These are phyloP conservation scores for Santalum album DNA, from an alignment of 164 flowering plant genomes.

Conservation along the genomic window DNA sequence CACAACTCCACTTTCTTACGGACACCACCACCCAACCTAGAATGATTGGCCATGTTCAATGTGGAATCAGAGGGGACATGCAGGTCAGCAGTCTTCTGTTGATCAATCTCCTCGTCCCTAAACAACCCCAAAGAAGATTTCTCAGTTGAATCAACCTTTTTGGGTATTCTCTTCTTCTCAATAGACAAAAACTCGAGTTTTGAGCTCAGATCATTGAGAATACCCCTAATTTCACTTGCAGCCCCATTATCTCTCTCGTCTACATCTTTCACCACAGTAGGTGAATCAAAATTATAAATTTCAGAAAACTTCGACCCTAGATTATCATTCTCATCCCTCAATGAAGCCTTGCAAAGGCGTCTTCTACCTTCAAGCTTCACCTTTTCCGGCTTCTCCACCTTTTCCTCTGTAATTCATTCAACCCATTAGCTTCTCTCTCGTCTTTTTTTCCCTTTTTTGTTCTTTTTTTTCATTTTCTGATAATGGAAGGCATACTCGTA, in stretches of 20 bases:
- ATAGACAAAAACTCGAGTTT: slow-evolving; percentile 61
- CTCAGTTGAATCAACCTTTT: slow-evolving; percentile 5
- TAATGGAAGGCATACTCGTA: too few relatives aligned
- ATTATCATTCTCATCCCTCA: slow-evolving; percentile 4
- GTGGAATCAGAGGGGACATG: too few relatives aligned
- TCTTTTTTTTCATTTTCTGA: too few relatives aligned
- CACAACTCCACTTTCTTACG: not conserved
- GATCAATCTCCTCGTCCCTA: slow-evolving; percentile 5
- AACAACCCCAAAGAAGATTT: slow-evolving; percentile 6
- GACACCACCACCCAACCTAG: slow-evolving; percentile 16
- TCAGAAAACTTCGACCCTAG: slow-evolving; percentile 7
- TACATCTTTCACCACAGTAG: slow-evolving; percentile 16
- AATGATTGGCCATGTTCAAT: too few relatives aligned
- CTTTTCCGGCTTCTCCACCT: slow-evolving; percentile 16
- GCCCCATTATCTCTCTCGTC: slow-evolving; percentile 4
- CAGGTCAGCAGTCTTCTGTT: slow-evolving; percentile 9
- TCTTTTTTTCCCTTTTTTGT: too few relatives aligned
- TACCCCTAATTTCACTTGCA: slow-evolving; percentile 57
- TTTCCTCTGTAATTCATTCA: slow-evolving; percentile 10
- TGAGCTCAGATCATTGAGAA: slow-evolving; percentile 58
- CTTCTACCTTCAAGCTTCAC: slow-evolving; percentile 41
- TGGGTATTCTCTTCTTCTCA: slow-evolving; percentile 38
- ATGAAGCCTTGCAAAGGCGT: slow-evolving; percentile 41
- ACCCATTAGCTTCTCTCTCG: too few relatives aligned
- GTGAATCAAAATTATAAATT: slow-evolving; percentile 27